Base-by-base conservation (phyloP, 345 rosid species). In the Eucalyptus camaldulensis region DNA sequence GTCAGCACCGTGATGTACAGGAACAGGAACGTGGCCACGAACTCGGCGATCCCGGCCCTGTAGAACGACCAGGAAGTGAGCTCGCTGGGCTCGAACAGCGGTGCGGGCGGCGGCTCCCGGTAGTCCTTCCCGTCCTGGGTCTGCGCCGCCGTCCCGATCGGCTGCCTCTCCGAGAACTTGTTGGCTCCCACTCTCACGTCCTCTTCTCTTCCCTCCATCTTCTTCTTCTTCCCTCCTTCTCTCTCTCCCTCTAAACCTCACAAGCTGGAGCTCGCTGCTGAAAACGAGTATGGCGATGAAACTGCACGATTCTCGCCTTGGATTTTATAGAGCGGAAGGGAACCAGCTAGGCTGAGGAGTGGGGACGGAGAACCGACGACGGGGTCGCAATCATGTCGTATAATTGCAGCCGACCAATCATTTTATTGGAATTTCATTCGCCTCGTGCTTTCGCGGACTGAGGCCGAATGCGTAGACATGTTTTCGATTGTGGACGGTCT, bases 171-270 rank as follows among this genome's bases (percentile, higher is more conserved):
- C 43, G 89, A 8, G 87, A 87, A 91, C 91, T 88, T 89, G 92
- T 91, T 91, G 88, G 92, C 92, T 45, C 92, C 92, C 9, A 91
- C 83, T 8, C 92, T 89, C 58, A 91, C 92, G 37, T 91, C 92
- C 88, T 91, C 92, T 65, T 91, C 92, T 81, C 88, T 89, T 3
- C 91, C 92, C 89, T 91, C 92, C 92, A 91, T 91, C 49, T 65
- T n/a, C 22, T 49, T 5, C 50, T 13, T 80, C 10, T 44, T 37
- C 67, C 14, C 58, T 19, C 22, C 11, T 17, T 53, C 49, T 16
- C 80, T 33, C 24, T 3, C 13, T 6, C 81, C 5, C 43, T 21
- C 83, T 40, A 37, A 37, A 37, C 6, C 62, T 5, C 45, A 10
- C 83, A 37, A 72, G 27, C 83, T 5, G 83, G 24, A 37, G 12